These are phyloP conservation scores for Phytophthora hibernalis DNA, from an alignment of 352 stramenopile species.

Conservation along the genomic window DNA sequence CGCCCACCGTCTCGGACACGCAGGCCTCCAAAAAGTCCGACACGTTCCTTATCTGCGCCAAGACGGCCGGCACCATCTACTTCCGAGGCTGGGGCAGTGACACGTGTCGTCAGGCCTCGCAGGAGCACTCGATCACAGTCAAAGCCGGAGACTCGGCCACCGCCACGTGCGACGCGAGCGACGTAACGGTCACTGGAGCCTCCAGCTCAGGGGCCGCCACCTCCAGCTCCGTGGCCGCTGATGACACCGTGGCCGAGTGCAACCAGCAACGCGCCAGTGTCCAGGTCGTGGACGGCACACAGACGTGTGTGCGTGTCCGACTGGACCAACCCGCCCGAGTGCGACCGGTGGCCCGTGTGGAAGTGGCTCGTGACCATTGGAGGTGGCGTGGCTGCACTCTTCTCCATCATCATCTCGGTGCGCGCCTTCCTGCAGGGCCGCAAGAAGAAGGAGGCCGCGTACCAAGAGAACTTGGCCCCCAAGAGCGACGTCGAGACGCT, in stretches of 20 bases:
- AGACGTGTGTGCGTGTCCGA: constrained; percentile 57
- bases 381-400: constrained; percentile 62
- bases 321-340: constrained; percentile 57
- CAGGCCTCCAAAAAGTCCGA: constrained; percentile 41
- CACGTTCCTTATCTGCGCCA: constrained; percentile 72
- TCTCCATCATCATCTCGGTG: constrained; percentile 65
- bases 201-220: constrained; percentile 8
- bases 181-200: constrained; percentile 7
- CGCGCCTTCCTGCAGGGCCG: constrained; percentile 52
- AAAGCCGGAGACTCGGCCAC: constrained; percentile 35
- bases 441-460: constrained; percentile 40
- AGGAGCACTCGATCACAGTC: constrained; percentile 50
- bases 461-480: constrained; percentile 20
- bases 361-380: constrained; percentile 67
- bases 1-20: constrained; percentile 48
- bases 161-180: constrained; percentile 20
- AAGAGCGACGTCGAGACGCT: constrained; percentile 51
- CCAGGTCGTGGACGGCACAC: constrained; percentile 37
- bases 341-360: constrained; percentile 56
- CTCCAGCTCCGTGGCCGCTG: constrained; percentile 16
- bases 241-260: constrained; percentile 42
- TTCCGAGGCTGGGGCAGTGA: constrained; percentile 62
- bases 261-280: constrained; percentile 55
- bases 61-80: constrained; percentile 57
- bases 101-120: constrained; percentile 51